phyloP scores from a whole-genome alignment of 306 rosid genomes.

The Gillenia trifoliata region DNA sequence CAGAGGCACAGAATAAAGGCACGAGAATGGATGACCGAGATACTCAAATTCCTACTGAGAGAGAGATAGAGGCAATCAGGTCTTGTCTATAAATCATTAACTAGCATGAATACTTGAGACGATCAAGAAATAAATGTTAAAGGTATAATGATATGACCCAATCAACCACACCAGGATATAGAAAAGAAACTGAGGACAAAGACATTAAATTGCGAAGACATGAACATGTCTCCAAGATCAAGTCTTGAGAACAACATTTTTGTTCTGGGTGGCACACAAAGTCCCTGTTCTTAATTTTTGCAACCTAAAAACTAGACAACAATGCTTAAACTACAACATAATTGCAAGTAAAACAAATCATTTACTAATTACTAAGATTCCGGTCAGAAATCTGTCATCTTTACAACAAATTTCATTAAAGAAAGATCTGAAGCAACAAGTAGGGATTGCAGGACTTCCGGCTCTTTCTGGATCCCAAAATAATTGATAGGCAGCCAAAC shows the following conservation, averaged over 20 bases:
- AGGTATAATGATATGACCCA: not conserved
- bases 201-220: not conserved
- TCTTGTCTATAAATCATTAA: not conserved
- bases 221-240: not conserved
- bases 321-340: not conserved
- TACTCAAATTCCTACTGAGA: constrained; percentile 30
- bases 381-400: constrained; percentile 7
- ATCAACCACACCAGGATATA: not conserved
- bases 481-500: not conserved
- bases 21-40: constrained; percentile 1
- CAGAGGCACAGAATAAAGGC: constrained; percentile 25
- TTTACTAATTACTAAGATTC: constrained; percentile 8
- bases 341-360: not conserved
- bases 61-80: not conserved
- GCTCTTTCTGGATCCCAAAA: constrained; percentile 34
- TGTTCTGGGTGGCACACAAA: not conserved
- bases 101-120: not conserved
- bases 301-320: not conserved
- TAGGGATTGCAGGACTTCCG: not conserved
- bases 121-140: not conserved
- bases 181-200: not conserved
- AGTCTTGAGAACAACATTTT: not conserved
- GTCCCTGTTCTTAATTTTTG: not conserved
- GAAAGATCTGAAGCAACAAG: constrained; percentile 46
- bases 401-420: constrained; percentile 4